Percentiles rank a stretch among this genome's conserved stretches.
These are phyloP conservation scores for Brassica juncea DNA, from an alignment of 345 rosid genomes.

Conservation along the genomic window DNA sequence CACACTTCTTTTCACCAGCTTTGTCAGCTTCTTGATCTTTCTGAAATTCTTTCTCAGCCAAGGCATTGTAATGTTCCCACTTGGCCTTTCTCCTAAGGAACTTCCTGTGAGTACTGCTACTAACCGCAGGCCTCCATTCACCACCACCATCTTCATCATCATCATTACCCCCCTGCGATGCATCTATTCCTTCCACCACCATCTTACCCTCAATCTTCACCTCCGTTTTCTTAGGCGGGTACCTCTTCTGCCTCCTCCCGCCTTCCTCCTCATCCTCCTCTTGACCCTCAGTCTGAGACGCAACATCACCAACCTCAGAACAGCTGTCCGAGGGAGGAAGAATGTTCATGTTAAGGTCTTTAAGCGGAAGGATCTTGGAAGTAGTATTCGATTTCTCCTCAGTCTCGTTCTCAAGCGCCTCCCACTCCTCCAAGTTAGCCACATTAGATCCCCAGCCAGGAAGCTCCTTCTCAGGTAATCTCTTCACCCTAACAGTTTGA, in stretches of 20 bases:
- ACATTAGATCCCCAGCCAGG: slow-evolving; percentile 99
- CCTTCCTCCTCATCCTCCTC: slow-evolving; percentile 44
- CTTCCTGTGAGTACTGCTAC: slow-evolving; percentile 88
- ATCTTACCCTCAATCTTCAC: slow-evolving; percentile 75
- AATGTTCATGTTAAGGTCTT: slow-evolving; percentile 62
- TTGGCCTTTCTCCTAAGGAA: slow-evolving; percentile 71
- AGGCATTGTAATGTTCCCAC: slow-evolving; percentile 50
- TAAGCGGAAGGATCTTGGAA: slow-evolving; percentile 85
- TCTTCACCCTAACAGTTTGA: slow-evolving; percentile 69
- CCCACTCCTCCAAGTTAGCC: slow-evolving; percentile 92
- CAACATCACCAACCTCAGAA: slow-evolving; percentile 53
- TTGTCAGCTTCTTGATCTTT: slow-evolving; percentile 48
- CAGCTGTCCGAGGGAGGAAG: slow-evolving; percentile 42
- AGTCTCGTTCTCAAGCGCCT: slow-evolving; percentile 62
- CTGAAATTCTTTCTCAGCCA: slow-evolving; percentile 59
- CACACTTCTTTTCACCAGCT: slow-evolving; percentile 38
- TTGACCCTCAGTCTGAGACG: slow-evolving; percentile 36
- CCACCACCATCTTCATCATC: slow-evolving; percentile 55
- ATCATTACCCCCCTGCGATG: slow-evolving; percentile 68
- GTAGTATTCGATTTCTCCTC: slow-evolving; percentile 47
- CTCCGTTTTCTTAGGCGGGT: slow-evolving; percentile 60
- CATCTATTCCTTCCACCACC: slow-evolving; percentile 88
- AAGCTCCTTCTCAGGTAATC: slow-evolving; percentile 81
- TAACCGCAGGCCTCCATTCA: slow-evolving; percentile 93
- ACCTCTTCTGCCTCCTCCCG: slow-evolving; percentile 47